These are phyloP conservation scores for Colletotrichum simmondsii DNA, from an alignment of 2,329 filamentous ascomycete species.

Conservation along the genomic window DNA sequence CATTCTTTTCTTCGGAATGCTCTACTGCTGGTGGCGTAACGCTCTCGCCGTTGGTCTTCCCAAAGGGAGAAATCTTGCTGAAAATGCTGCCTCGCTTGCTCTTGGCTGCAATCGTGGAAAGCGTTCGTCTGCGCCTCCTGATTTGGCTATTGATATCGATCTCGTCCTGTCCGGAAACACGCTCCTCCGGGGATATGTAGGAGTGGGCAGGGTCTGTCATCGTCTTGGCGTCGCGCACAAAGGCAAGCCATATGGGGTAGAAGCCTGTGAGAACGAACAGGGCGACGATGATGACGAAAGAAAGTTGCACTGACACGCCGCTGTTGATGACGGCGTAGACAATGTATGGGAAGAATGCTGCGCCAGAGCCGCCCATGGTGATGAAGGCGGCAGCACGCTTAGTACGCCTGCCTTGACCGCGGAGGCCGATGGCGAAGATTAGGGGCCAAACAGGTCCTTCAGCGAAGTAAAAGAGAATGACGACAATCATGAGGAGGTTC, in stretches of 20 bases:
- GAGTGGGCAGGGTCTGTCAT: constrained; percentile 51
- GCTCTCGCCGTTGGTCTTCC: constrained; percentile 27
- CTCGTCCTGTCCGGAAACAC: constrained; percentile 22
- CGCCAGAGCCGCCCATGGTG: constrained; percentile 79
- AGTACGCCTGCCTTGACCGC: constrained; percentile 82
- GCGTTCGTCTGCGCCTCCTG: constrained; percentile 11
- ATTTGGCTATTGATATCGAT: constrained; percentile 27
- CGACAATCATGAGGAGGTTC: constrained; percentile 66
- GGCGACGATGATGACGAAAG: constrained; percentile 72
- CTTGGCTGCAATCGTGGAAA: constrained; percentile 22
- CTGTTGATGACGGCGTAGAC: constrained; percentile 73
- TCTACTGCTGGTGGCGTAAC: constrained; percentile 26
- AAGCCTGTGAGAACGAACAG: constrained; percentile 57
- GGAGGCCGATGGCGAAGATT: constrained; percentile 81
- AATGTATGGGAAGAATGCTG: constrained; percentile 79
- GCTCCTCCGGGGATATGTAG: constrained; percentile 26
- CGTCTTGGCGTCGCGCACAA: constrained; percentile 56
- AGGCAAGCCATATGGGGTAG: constrained; percentile 61
- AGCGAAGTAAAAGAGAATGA: constrained; percentile 80
- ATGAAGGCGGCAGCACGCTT: constrained; percentile 83
- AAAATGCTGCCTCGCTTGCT: constrained; percentile 27
- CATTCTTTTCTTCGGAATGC: constrained; percentile 28
- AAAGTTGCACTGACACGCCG: constrained; percentile 70
- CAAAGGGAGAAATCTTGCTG: constrained; percentile 27
- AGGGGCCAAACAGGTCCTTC: constrained; percentile 87